Base-by-base conservation (phyloP, 2,329 filamentous ascomycete species). In the Apiospora sp. region DNA sequence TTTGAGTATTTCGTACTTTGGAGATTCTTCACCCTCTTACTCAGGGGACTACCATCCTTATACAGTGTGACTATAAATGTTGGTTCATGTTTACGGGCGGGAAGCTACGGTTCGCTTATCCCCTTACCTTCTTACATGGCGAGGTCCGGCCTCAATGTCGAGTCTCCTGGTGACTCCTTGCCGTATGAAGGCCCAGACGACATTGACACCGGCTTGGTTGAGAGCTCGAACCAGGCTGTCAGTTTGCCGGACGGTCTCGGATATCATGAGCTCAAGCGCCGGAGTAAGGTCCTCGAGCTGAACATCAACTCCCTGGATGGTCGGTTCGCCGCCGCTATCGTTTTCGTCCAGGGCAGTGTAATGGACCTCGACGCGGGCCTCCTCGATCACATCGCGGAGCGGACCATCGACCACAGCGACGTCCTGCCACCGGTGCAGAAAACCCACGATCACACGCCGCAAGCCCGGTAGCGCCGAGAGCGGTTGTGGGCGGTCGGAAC, bases 371-470 rank as follows among this genome's bases (percentile, higher is more conserved):
- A 64, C 58, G 34, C 10, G 3, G 3, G 46, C 4, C 43, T 70
- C 68, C 12, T 70, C 68, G 34, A 70, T 30, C 6, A 70, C 44
- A 6, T 70, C 68, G 30, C 8, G 24, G 27, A 43, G 54, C 49
- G 24, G 43, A 1, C 68, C 68, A 34, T 70, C 68, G 46, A 70
- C 10, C 16, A 54, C 37, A 27, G 6, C 68, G 44, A 70, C 68
- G 49, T 70, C 68, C 44, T 54, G 68, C 68, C 68, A 70, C 8
- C 68, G 68, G 13, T 37, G 49, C 14, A 41, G 19, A 13, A 70
- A 70, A 6, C 68, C 68, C n/a, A 70, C 68, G 19, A 54, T 27
- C 3, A 70, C 3, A 2, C 68, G 44, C 5, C 68, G 68, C 19
- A 70, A 48, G 14, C 67, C 44, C 5, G 41, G 41, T 1, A 68